These are phyloP conservation scores for Guadua angustifolia DNA, from an alignment of 176 grass and related monocot species.

Conservation along the genomic window DNA sequence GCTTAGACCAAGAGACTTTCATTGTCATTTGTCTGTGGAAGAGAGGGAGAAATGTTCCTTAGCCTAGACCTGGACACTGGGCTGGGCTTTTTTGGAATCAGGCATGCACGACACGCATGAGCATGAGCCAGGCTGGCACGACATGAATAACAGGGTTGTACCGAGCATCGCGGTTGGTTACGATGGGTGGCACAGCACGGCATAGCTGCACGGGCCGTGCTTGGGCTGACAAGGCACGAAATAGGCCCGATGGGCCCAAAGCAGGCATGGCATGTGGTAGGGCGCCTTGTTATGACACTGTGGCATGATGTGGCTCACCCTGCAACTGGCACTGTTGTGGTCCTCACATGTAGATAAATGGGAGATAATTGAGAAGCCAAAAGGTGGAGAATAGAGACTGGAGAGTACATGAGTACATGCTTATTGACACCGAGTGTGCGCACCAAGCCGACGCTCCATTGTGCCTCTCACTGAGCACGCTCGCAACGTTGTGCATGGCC, in stretches of 20 bases:
- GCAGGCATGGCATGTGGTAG: fast-evolving
- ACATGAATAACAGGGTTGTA: too few relatives aligned
- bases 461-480: too few relatives aligned
- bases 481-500: too few relatives aligned
- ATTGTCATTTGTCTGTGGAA: neutral
- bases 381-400: too few relatives aligned
- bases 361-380: too few relatives aligned
- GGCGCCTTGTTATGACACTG: fast-evolving
- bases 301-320: neutral
- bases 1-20: slow-evolving; percentile 25
- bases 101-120: too few relatives aligned
- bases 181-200: fast-evolving
- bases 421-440: too few relatives aligned
- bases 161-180: fast-evolving
- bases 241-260: neutral
- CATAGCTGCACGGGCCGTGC: fast-evolving
- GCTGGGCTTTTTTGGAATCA: too few relatives aligned
- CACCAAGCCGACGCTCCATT: too few relatives aligned
- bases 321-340: fast-evolving
- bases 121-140: too few relatives aligned
- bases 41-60: neutral
- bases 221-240: fast-evolving
- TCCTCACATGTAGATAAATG: neutral
- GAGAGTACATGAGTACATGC: too few relatives aligned
- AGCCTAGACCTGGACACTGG: too few relatives aligned